Conservation (phyloP, 2,329 filamentous ascomycete species). For the Fusarium secorum region DNA sequence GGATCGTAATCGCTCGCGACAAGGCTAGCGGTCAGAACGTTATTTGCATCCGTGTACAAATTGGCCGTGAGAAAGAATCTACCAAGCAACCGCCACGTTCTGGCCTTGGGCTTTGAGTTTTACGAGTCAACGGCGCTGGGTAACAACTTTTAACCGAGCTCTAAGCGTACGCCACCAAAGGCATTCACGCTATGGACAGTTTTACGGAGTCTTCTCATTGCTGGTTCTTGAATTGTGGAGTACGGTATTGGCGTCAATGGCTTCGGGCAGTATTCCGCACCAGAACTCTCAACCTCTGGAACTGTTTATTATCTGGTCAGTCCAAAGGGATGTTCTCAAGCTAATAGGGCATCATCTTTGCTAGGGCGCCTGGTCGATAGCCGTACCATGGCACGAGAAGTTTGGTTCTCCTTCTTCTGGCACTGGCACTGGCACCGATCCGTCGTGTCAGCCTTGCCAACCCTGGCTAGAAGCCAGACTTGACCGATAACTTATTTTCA, state of each 20-base stretch:
- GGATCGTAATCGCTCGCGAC: background rate
- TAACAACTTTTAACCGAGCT: slow-evolving; percentile 12
- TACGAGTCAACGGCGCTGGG: slow-evolving; percentile 13
- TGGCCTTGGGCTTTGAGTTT: background rate
- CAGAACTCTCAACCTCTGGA: background rate
- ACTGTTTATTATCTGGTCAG: background rate
- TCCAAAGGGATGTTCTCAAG: background rate
- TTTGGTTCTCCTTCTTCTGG: slow-evolving; percentile 15
- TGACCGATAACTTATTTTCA: slow-evolving; percentile 2
- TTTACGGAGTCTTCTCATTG: background rate
- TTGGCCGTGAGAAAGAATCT: background rate
- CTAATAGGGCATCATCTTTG: background rate
- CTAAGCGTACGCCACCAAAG: slow-evolving; percentile 23
- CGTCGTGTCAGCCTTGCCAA: slow-evolving; percentile 42
- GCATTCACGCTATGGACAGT: background rate
- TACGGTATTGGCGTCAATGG: background rate
- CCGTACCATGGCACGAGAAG: slow-evolving; percentile 13
- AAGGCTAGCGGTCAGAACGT: slow-evolving; percentile 18
- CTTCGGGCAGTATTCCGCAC: slow-evolving; percentile 1
- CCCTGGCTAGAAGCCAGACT: slow-evolving; percentile 14
- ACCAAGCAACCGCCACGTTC: slow-evolving; percentile 7
- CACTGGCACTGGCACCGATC: slow-evolving; percentile 24
- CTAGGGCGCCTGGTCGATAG: background rate
- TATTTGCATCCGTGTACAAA: background rate
- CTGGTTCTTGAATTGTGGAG: background rate